Percentiles rank a stretch among this genome's conserved stretches.
These are phyloP conservation scores for Eugenia klotzschiana DNA, from an alignment of 441 rosid species.

Conservation along the genomic window DNA sequence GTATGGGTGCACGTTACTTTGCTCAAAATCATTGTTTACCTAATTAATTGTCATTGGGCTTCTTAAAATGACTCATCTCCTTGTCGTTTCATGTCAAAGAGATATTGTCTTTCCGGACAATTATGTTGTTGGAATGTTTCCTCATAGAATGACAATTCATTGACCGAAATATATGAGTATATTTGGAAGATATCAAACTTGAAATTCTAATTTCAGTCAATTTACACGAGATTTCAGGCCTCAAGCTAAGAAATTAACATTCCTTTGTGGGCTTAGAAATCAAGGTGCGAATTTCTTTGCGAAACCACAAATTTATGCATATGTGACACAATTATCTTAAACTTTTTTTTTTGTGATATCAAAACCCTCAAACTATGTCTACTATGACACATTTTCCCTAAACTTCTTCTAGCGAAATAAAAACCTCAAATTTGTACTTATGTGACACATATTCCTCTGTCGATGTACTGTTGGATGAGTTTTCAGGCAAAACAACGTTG, in stretches of 20 bases:
- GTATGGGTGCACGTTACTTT: background rate
- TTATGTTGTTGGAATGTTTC: background rate
- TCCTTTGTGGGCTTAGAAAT: background rate
- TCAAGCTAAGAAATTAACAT: background rate
- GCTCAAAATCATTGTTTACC: background rate
- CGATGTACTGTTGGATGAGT: background rate
- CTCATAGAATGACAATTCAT: background rate
- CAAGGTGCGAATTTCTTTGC: background rate
- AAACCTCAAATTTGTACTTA: background rate
- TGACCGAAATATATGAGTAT: background rate
- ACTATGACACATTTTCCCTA: fast-evolving
- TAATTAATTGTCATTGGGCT: background rate
- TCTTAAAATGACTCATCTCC: background rate
- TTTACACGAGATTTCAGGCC: background rate
- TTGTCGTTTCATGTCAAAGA: background rate
- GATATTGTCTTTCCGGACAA: background rate
- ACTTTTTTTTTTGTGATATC: background rate
- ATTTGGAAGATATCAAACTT: background rate
- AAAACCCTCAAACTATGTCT: fast-evolving
- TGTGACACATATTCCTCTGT: background rate
- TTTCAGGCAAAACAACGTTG: background rate
- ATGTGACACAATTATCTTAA: background rate
- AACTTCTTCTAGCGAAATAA: background rate
- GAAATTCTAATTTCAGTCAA: background rate
- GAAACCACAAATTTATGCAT: background rate